Percentiles rank a stretch among this genome's conserved stretches.
phyloP scores from a whole-genome alignment of 148 eudicot species.

The Oxyria digyna region DNA sequence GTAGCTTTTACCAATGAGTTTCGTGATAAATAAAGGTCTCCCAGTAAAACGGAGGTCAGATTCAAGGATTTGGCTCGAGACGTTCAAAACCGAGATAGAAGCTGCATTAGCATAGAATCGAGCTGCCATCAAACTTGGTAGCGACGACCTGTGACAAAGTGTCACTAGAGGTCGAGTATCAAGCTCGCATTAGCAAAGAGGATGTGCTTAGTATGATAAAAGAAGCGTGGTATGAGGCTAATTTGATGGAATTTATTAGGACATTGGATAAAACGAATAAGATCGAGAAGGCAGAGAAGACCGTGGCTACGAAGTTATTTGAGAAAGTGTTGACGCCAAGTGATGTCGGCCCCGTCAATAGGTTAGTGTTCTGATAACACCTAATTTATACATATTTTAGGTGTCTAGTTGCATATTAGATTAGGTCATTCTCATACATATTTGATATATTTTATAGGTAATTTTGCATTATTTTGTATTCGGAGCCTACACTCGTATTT shows the following conservation, averaged over 20 bases:
- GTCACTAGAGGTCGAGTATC: conserved; percentile 20
- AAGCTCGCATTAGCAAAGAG: conserved; percentile 4
- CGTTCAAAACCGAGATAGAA: conserved; percentile 32
- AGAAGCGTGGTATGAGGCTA: conserved; percentile 28
- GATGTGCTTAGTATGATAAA: conserved; percentile 31
- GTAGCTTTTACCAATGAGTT: no score
- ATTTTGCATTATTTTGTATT: no score
- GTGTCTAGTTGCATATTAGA: no score
- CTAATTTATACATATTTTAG: no score
- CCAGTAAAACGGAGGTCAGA: no score
- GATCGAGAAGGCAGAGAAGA: no score
- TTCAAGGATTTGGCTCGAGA: conserved; percentile 33
- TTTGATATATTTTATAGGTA: no score
- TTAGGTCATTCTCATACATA: no score
- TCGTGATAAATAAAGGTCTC: no score
- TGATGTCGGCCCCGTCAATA: conserved; percentile 38
- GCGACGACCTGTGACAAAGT: background rate
- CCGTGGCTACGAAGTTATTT: conserved; percentile 18
- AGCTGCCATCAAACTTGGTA: conserved; percentile 24
- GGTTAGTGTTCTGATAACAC: no score
- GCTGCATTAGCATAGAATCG: conserved; percentile 42
- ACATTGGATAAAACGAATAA: background rate
- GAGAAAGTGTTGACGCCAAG: conserved; percentile 39
- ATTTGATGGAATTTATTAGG: conserved; percentile 16
- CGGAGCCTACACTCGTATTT: no score